Evolutionary conservation across 1,284 basidiomycete genomes (phyloP).

Genomic region (Boletellus deceptivus): DNA sequence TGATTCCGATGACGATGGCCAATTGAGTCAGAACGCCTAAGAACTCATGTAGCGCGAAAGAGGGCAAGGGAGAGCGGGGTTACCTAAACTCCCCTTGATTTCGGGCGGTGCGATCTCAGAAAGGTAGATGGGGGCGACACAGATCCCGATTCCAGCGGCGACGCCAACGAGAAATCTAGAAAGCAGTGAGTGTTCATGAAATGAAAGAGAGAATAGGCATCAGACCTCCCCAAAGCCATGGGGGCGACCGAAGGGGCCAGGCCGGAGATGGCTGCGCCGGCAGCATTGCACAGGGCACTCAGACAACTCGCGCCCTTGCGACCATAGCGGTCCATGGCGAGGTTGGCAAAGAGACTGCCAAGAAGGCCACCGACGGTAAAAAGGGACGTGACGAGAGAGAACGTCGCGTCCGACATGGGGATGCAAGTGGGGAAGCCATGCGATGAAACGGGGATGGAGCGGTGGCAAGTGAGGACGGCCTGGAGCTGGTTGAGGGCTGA

Average conservation of each 20-base stretch:
- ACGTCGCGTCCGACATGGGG: conserved; percentile 71
- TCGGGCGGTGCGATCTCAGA: conserved; percentile 76
- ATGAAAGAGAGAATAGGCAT: not conserved
- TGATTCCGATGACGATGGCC: conserved; percentile 81
- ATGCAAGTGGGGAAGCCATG: conserved; percentile 65
- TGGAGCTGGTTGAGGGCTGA: conserved; percentile 88
- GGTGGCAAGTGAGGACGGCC: conserved; percentile 68
- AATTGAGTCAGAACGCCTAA: conserved; percentile 86
- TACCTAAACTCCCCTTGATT: conserved; percentile 73
- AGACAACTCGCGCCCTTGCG: conserved; percentile 60
- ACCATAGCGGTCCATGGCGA: conserved; percentile 68
- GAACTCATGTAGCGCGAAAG: conserved; percentile 12
- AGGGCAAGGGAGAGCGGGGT: not conserved
- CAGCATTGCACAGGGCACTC: conserved; percentile 56
- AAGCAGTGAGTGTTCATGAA: not conserved
- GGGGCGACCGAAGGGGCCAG: conserved; percentile 56
- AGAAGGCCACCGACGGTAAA: conserved; percentile 88
- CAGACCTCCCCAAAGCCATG: conserved; percentile 68
- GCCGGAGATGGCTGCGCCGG: conserved; percentile 66
- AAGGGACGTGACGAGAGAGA: conserved; percentile 78
- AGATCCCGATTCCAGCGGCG: conserved; percentile 81
- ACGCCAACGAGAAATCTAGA: conserved; percentile 74
- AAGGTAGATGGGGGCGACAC: conserved; percentile 84
- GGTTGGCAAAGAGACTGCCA: conserved; percentile 72
- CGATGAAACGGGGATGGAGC: conserved; percentile 15